phyloP scores from a whole-genome alignment of 1,284 basidiomycete genomes.

The Tilletia walkeri region DNA sequence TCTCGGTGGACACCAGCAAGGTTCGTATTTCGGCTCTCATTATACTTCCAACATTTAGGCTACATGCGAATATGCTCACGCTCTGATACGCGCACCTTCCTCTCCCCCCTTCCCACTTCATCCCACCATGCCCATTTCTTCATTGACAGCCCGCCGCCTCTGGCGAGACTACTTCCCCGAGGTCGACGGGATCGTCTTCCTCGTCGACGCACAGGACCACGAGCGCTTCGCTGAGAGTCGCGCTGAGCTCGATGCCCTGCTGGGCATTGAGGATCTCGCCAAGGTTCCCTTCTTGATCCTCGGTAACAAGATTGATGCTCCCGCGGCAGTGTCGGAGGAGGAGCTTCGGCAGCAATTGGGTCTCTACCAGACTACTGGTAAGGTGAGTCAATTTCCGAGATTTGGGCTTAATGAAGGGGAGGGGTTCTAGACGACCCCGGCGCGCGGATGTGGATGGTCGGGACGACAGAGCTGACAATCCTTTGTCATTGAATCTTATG shows the following conservation, averaged over 20 bases:
- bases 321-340: conserved; percentile 94
- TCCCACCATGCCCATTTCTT: background rate
- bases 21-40: conserved; percentile 59
- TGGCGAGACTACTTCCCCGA: conserved; percentile 99
- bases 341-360: conserved; percentile 93
- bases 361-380: conserved; percentile 97
- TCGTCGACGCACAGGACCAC: conserved; percentile 94
- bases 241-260: conserved; percentile 90
- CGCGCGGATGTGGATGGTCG: background rate
- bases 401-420: background rate
- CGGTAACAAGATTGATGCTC: conserved; percentile 99
- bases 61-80: background rate
- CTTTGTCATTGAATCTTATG: background rate
- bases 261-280: conserved; percentile 75
- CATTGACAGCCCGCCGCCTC: conserved; percentile 77
- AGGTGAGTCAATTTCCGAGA: conserved; percentile 55
- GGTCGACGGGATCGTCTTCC: conserved; percentile 97
- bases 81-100: conserved; percentile 20
- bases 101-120: background rate
- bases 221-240: conserved; percentile 95
- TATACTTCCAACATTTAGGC: background rate
- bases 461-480: no score
- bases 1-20: conserved; percentile 94
- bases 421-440: background rate
- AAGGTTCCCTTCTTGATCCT: conserved; percentile 98